phyloP scores from a whole-genome alignment of 805 yeast genomes.

The Candida sphagnicola region DNA sequence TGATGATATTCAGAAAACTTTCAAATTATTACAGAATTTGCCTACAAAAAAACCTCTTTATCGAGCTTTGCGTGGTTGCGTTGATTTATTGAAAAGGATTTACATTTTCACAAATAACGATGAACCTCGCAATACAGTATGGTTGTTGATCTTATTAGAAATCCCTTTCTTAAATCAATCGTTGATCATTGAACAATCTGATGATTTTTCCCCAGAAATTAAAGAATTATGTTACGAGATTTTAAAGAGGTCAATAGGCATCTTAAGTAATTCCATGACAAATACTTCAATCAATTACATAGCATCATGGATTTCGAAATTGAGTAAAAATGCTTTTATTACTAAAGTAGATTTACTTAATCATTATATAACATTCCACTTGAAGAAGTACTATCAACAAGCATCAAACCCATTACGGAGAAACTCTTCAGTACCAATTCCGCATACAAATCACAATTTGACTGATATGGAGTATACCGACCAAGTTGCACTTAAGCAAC shows the following conservation, averaged over 20 bases:
- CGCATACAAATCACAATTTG: slow-evolving; percentile 2
- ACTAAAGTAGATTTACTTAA: slow-evolving; percentile 65
- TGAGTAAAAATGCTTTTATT: slow-evolving; percentile 40
- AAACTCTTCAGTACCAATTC: neutral
- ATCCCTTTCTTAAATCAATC: slow-evolving; percentile 59
- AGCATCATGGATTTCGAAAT: slow-evolving; percentile 53
- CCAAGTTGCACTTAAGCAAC: slow-evolving; percentile 17
- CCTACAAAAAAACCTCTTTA: slow-evolving; percentile 62
- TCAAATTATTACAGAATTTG: slow-evolving; percentile 40
- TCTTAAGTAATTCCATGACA: slow-evolving; percentile 50
- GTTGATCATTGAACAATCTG: slow-evolving; percentile 27
- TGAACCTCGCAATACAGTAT: slow-evolving; percentile 44
- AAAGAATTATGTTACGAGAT: slow-evolving; percentile 62
- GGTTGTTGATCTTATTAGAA: slow-evolving; percentile 65
- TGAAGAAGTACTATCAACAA: slow-evolving; percentile 49
- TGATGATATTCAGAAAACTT: slow-evolving; percentile 44
- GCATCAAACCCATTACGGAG: slow-evolving; percentile 25
- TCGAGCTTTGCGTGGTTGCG: slow-evolving; percentile 49
- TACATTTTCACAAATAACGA: slow-evolving; percentile 35
- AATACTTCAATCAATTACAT: slow-evolving; percentile 37
- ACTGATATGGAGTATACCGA: slow-evolving; percentile 20
- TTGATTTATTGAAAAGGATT: slow-evolving; percentile 47
- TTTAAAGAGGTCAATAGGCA: slow-evolving; percentile 64
- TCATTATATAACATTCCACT: slow-evolving; percentile 72
- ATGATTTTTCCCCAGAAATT: slow-evolving; percentile 38